Evolutionary conservation across 768 basidiomycete genomes (phyloP), one percentile per base, ranked within the genome.

Genomic region (Dioszegia hungarica): DNA sequence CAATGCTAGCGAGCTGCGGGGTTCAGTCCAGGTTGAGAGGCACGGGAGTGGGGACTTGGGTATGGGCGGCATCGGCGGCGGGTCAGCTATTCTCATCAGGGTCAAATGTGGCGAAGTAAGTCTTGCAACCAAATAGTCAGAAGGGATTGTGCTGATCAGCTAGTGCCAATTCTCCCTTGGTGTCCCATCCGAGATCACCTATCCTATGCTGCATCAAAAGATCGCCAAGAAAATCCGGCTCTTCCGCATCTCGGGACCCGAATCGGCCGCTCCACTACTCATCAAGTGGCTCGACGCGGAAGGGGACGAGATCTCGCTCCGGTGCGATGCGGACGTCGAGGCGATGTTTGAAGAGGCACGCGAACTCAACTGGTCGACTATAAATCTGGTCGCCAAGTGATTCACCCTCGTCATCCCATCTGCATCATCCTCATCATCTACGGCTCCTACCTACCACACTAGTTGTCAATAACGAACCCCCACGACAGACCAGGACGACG

Each of bases 101-200:
- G 90, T 97, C 51, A 88, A 89, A 75, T 97, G 88, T 79, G 85
- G 90, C 68, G 89, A 70, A 41, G 72, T 71, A 40, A 64, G 70
- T 63, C 8, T 17, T 34, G 8, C 31, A 6, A 14, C n/a, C n/a
- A n/a, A n/a, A n/a, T n/a, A n/a, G n/a, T n/a, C n/a, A n/a, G n/a
- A n/a, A n/a, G n/a, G n/a, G n/a, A n/a, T n/a, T n/a, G n/a, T n/a
- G 27, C 46, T 56, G 27, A 41, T 24, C 5, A 33, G n/a, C 14
- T 51, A 93, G 66, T 92, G 95, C 73, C 88, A 95, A 43, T 98
- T 97, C 72, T 87, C 94, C 61, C 89, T 97, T 56, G 88, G 90
- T 76, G 90, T 94, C 24, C 82, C 88, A 39, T 82, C 86, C 60
- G 77, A 80, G 60, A 89, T 89, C 31, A 85, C 88, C 73, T 93